Evolutionary conservation across 129 eudicot species (phyloP), one percentile per base, ranked within the genome.

Genomic region (Centella asiatica): DNA sequence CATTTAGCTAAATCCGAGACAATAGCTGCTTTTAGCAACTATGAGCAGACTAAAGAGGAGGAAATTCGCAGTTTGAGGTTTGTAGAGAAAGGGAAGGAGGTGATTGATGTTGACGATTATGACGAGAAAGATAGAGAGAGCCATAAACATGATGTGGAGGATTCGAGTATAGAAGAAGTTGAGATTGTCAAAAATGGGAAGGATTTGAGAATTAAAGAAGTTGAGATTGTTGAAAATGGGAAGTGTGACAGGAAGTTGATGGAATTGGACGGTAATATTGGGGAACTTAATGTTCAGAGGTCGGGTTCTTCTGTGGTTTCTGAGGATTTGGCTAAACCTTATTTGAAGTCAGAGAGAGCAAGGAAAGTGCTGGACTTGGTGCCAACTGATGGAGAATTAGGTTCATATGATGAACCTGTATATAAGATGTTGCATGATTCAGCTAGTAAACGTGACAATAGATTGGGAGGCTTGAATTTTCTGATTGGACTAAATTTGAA

Each of bases 231-330:
- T 31, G 56, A 67, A 57, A 47, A 28, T 55, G 27, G 49, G 26
- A 25, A 34, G 19, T 46, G 14, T n/a, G 22, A 46, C 18, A 28
- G 31, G 22, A 44, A 23, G 22, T 1, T 55, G 64, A 46, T 25
- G 40, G 60, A 37, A 17, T 19, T 54, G n/a, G 72, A 67, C 27
- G 23, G 50, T 32, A 55, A 22, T 45, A 15, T 2, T 26, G 63
- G 51, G 23, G 53, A 40, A 22, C 28, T 19, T 6, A 54, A 40
- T 53, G 53, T 53, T 19, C 53, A 52, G 17, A 51, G 37, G 0
- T 66, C 71, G 3, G 36, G 42, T 34, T 66, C 62, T 37, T 66
- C 71, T 33, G 71, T 42, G 62, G 64, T 40, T 67, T 67, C 72
- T 0, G 63, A 58, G 20, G 72, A 40, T 40, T 27, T 67, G 23